phyloP scores from a whole-genome alignment of 2,329 filamentous ascomycete species.

The Hawksworthiomyces lignivorus region DNA sequence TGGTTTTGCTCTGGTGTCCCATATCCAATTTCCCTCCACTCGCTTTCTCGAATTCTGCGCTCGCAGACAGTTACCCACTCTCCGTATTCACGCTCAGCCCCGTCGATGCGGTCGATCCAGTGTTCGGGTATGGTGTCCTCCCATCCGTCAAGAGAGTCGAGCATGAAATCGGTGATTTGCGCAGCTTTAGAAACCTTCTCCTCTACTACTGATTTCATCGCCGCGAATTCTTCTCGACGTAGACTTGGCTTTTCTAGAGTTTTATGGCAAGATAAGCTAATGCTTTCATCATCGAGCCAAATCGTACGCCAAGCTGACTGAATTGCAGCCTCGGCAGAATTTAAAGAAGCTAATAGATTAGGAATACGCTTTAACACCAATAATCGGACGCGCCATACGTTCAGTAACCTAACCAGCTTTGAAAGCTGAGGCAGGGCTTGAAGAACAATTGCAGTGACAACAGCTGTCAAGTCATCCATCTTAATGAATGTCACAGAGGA shows the following conservation, averaged over 20 bases:
- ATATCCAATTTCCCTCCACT: constrained; percentile 36
- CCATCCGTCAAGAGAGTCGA: constrained; percentile 78
- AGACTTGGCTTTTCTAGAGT: constrained; percentile 16
- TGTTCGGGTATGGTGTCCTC: constrained; percentile 75
- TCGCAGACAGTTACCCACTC: constrained; percentile 77
- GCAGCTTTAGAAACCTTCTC: constrained; percentile 63
- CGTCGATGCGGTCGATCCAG: constrained; percentile 85
- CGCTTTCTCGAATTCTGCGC: constrained; percentile 60
- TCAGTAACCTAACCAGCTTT: constrained; percentile 63
- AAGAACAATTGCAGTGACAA: constrained; percentile 87
- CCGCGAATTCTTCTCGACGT: constrained; percentile 40
- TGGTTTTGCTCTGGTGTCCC: background rate
- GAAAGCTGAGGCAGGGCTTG: constrained; percentile 78
- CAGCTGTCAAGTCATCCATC: constrained; percentile 82
- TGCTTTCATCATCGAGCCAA: constrained; percentile 8
- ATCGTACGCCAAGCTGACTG: constrained; percentile 60
- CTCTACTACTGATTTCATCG: constrained; percentile 58
- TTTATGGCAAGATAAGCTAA: constrained; percentile 15
- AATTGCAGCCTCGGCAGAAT: constrained; percentile 59
- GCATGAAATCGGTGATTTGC: constrained; percentile 69
- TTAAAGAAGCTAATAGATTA: constrained; percentile 55
- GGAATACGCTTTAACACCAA: constrained; percentile 68
- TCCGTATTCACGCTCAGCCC: constrained; percentile 67
- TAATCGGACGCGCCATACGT: constrained; percentile 70
- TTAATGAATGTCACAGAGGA: constrained; percentile 49